Base-by-base conservation (phyloP, 441 rosid species). In the Geranium incanum region DNA sequence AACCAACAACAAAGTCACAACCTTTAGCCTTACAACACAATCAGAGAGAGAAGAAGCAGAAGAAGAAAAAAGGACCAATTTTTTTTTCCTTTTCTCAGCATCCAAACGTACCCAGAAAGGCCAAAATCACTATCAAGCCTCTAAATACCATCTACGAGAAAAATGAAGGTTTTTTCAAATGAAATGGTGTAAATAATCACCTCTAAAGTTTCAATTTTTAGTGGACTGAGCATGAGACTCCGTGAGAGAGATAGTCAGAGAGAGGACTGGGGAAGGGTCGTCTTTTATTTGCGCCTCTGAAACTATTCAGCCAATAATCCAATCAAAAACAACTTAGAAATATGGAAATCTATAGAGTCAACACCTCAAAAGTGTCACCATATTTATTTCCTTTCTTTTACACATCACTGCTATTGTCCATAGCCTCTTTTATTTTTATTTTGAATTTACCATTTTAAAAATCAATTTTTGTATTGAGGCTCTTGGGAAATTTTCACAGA, bases 101-200 rank as follows among this genome's bases (percentile, higher is more conserved):
- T 57, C 63, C 63, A 57, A 57, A 57, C 63, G 3, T 28, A 57
- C 63, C 23, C 63, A 52, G 60, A 52, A 52, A 41, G 48, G 11
- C 11, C 48, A 6, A 41, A 41, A 41, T 41, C 48, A 41, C 7
- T 41, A 41, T 41, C 48, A 11, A 41, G 7, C 43, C 43, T 39
- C 43, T 7, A 39, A 39, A 39, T 39, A 39, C 48, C 48, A 6
- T 41, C 48, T 41, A 41, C 48, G 11, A 41, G 48, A 41, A 41
- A 28, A 41, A 41, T 41, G 48, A 41, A 41, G 48, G 11, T 41
- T 11, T 41, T 41, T 1, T 11, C 48, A 41, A 41, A 41, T 7
- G 48, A 11, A 41, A 6, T 41, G 48, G 48, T 41, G 18, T 52
- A 52, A 52, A 52, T 52, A 16, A 55, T 55, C 21, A 55, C 62